These are phyloP conservation scores for Suhomyces prunicola DNA, from an alignment of 805 yeast genomes.

Conservation along the genomic window DNA sequence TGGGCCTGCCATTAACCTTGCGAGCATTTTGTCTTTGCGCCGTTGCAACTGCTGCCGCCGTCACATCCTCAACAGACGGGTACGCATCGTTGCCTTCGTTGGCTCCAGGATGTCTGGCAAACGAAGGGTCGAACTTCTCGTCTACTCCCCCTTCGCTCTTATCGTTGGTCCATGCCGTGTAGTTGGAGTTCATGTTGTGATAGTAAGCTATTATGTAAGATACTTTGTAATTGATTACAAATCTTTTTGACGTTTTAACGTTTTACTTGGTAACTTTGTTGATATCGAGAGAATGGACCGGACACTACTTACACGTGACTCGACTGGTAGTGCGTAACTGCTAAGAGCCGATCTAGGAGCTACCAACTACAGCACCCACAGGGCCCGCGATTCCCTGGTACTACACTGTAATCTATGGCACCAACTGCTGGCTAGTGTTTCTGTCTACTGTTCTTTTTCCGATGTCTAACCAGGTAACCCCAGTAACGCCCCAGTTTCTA, in stretches of 20 bases:
- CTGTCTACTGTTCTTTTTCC: background rate
- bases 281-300: background rate
- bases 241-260: conserved; percentile 3
- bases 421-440: background rate
- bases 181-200: conserved; percentile 21
- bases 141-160: conserved; percentile 18
- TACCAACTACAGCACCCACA: background rate
- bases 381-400: background rate
- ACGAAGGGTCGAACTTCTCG: conserved; percentile 31
- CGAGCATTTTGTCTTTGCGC: conserved; percentile 15
- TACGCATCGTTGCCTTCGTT: conserved; percentile 13
- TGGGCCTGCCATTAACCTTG: background rate
- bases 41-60: conserved; percentile 25
- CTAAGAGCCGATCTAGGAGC: background rate
- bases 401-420: background rate
- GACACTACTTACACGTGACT: background rate
- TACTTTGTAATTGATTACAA: conserved; percentile 15
- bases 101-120: conserved; percentile 22
- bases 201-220: conserved; percentile 7
- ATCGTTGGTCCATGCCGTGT: conserved; percentile 22
- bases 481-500: background rate
- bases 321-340: too few relatives aligned
- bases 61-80: conserved; percentile 23
- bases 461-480: conserved; percentile 3
- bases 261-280: background rate